Percentiles rank a stretch among this genome's conserved stretches.
Evolutionary conservation across 139 green algal species (phyloP).

Genomic region (Chlamydomonas schloesseri): DNA sequence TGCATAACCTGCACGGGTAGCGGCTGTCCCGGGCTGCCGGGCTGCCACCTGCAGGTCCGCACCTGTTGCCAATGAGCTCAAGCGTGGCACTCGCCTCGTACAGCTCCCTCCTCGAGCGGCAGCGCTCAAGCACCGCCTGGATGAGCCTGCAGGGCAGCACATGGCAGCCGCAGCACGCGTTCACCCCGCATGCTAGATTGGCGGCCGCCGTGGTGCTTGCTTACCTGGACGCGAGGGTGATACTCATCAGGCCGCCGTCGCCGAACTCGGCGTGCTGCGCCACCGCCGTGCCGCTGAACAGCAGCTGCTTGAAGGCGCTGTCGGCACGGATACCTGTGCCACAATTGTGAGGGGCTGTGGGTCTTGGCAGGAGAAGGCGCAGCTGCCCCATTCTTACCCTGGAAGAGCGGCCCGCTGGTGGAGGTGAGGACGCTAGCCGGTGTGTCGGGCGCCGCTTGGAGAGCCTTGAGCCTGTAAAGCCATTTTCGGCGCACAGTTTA

Average conservation of each 20-base stretch:
- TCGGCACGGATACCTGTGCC: not conserved
- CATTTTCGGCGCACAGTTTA: no score
- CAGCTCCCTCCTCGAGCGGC: not conserved
- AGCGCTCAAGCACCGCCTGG: not conserved
- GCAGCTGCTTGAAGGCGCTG: constrained; percentile 1
- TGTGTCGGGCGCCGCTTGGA: constrained; percentile 9
- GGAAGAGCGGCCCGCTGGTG: constrained; percentile 19
- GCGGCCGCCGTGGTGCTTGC: not conserved
- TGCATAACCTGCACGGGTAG: no score
- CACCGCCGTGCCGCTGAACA: constrained; percentile 24
- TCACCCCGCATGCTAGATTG: not conserved
- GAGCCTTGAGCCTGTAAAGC: constrained; percentile 26
- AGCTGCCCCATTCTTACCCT: not conserved
- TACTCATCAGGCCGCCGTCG: constrained; percentile 23
- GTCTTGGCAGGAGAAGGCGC: no score
- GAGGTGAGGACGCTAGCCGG: constrained; percentile 34
- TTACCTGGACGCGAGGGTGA: constrained; percentile 12
- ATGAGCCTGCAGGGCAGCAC: constrained; percentile 12
- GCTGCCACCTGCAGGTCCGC: not conserved
- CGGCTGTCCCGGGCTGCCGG: no score
- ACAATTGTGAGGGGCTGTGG: no score
- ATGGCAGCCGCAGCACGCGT: no score
- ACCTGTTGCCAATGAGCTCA: constrained; percentile 1
- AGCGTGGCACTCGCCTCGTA: constrained; percentile 1
- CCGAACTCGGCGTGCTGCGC: constrained; percentile 36